Evolutionary conservation across 768 basidiomycete genomes (phyloP).

Genomic region (Trametes gibbosa): DNA sequence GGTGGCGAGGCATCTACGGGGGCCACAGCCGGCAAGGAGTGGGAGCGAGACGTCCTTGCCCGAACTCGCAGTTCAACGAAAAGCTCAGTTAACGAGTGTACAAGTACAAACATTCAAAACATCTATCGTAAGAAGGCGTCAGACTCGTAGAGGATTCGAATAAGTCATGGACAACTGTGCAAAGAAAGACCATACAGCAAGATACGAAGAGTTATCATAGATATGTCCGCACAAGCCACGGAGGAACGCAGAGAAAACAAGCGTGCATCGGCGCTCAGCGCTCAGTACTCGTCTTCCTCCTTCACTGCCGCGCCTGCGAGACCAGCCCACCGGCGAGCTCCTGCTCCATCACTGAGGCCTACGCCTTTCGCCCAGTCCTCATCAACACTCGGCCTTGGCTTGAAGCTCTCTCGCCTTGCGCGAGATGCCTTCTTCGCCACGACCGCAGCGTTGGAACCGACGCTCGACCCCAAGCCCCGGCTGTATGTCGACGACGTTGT

Average conservation of each 20-base stretch:
- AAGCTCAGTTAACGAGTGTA: background rate
- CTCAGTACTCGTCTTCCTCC: conserved; percentile 32
- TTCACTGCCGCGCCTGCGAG: conserved; percentile 30
- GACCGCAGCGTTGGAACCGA: conserved; percentile 23
- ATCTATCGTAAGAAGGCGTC: conserved; percentile 4
- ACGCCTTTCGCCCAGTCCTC: conserved; percentile 22
- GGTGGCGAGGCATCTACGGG: too few relatives aligned
- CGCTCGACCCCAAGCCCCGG: conserved; percentile 4
- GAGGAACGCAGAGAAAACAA: background rate
- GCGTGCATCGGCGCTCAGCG: background rate
- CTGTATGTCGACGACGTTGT: conserved; percentile 17
- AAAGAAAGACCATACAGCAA: conserved; percentile 4
- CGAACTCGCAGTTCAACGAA: background rate
- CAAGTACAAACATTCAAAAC: background rate
- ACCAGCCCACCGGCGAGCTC: conserved; percentile 27
- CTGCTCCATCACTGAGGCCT: background rate
- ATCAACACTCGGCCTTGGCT: conserved; percentile 75
- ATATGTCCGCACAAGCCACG: conserved; percentile 8
- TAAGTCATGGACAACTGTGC: conserved; percentile 1
- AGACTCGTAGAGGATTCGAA: background rate
- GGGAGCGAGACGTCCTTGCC: too few relatives aligned
- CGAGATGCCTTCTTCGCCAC: conserved; percentile 48
- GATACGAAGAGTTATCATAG: background rate
- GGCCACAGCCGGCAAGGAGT: too few relatives aligned
- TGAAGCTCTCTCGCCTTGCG: conserved; percentile 75